phyloP scores from a whole-genome alignment of 257 asterid species.

The Nyctanthes arbortristis region DNA sequence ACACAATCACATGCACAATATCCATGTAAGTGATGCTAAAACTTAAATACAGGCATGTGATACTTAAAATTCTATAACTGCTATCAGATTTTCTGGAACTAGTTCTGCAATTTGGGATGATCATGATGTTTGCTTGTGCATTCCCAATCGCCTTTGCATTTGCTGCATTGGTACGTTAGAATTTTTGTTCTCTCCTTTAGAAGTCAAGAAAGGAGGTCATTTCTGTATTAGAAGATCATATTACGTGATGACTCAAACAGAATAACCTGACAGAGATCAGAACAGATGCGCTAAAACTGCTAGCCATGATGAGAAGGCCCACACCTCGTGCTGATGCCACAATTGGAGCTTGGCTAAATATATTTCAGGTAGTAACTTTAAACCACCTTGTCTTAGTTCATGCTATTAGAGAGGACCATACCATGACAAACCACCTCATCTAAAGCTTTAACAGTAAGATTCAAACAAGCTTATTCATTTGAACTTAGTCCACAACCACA shows the following conservation, averaged over 20 bases:
- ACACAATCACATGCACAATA: too few species aligned
- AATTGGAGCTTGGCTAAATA: constrained; percentile 95
- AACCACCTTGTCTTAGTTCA: neutral
- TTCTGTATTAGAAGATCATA: neutral
- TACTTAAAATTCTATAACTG: constrained; percentile 8
- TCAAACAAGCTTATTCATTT: neutral
- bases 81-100: constrained; percentile 87
- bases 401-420: neutral
- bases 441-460: neutral
- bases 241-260: constrained; percentile 35
- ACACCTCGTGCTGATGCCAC: constrained; percentile 82
- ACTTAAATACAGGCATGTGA: too few species aligned
- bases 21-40: too few species aligned
- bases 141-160: constrained; percentile 92
- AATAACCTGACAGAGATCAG: constrained; percentile 88
- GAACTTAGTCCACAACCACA: neutral
- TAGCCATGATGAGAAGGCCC: constrained; percentile 87
- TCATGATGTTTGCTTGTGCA: constrained; percentile 99
- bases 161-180: constrained; percentile 70
- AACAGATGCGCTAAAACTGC: constrained; percentile 88
- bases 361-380: constrained; percentile 66
- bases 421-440: neutral
- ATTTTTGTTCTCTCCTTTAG: neutral
- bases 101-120: constrained; percentile 93
- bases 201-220: neutral